phyloP scores from a whole-genome alignment of 306 rosid genomes.

The Cicer bijugum region DNA sequence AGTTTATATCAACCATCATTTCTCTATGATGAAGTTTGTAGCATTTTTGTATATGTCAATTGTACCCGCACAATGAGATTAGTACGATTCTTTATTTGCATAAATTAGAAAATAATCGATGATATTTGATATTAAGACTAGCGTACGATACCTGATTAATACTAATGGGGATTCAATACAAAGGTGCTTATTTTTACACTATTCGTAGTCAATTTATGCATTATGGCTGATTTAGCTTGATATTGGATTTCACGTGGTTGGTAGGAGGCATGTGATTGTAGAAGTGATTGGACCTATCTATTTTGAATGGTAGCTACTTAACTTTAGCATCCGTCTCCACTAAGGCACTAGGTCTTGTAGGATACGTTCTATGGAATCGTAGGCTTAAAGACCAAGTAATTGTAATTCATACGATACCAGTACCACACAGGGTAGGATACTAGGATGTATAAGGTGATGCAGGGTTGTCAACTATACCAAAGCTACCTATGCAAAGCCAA shows the following conservation, averaged over 20 bases:
- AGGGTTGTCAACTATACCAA: not conserved
- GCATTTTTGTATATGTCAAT: not conserved
- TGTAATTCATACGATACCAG: slow-evolving; percentile 34
- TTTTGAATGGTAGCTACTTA: slow-evolving; percentile 12
- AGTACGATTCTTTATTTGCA: slow-evolving; percentile 3
- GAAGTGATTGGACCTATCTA: slow-evolving; percentile 19
- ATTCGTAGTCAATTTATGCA: not conserved
- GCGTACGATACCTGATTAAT: not conserved
- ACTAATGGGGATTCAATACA: not conserved
- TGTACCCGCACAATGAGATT: slow-evolving; percentile 6
- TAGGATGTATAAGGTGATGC: not conserved
- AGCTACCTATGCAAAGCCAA: not conserved
- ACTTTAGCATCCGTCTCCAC: slow-evolving; percentile 41
- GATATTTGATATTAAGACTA: slow-evolving; percentile 24
- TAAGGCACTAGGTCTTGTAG: slow-evolving; percentile 39
- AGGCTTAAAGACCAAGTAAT: slow-evolving; percentile 61
- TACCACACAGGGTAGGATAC: not conserved
- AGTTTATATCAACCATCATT: slow-evolving; percentile 10
- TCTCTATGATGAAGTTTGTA: not conserved
- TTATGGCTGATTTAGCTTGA: slow-evolving; percentile 28
- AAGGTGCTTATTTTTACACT: slow-evolving; percentile 4
- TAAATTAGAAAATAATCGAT: not conserved
- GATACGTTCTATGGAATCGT: slow-evolving; percentile 41
- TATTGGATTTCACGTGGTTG: slow-evolving; percentile 39
- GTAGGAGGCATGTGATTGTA: slow-evolving; percentile 43